Base-by-base conservation (phyloP, 805 yeast species). In the Naumovozyma castellii region DNA sequence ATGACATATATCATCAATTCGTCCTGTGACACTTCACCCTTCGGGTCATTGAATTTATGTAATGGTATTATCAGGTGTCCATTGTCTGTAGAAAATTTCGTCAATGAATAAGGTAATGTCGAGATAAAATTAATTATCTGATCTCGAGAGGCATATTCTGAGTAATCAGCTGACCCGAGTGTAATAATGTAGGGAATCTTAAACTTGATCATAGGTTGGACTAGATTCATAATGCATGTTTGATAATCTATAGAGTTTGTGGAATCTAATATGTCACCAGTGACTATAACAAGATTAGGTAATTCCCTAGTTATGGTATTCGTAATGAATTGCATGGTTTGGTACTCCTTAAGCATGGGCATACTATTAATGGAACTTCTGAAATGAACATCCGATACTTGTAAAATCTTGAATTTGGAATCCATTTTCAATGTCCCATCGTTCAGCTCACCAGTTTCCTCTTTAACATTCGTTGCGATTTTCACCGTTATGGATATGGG, bases 231-330 rank as follows among this genome's bases (percentile, higher is more conserved):
- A 10, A 78, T 43, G 1, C 84, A 72, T 0, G 84, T 71, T 50
- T 76, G 78, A 3, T 80, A 66, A 51, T 80, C 87, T 5, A 75
- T 73, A 0, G 80, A 65, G 17, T 61, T 66, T 8, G 65, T 65
- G 0, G 83, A 83, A 55, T 73, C 78, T 0, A 77, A 62, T 42
- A 77, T 73, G 55, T 80, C 84, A 13, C 87, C 87, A 0, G 84
- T 75, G 36, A 79, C 50, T 0, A 78, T 77, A 2, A 77, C 81
- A 18, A 80, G 54, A 51, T 79, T 79, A 0, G 85, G 87, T 18
- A 63, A 50, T 48, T 80, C 85, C 2, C 65, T 16, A 37, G 71
- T 75, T 33, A 80, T 57, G 0, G 75, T 77, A 17, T 56, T 53
- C n/a, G 72, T 63, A 13, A 79, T 54, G 50, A 78, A 78, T 17